Evolutionary conservation across 2,329 filamentous ascomycete species (phyloP).

Genomic region (Stenocarpella maydis): DNA sequence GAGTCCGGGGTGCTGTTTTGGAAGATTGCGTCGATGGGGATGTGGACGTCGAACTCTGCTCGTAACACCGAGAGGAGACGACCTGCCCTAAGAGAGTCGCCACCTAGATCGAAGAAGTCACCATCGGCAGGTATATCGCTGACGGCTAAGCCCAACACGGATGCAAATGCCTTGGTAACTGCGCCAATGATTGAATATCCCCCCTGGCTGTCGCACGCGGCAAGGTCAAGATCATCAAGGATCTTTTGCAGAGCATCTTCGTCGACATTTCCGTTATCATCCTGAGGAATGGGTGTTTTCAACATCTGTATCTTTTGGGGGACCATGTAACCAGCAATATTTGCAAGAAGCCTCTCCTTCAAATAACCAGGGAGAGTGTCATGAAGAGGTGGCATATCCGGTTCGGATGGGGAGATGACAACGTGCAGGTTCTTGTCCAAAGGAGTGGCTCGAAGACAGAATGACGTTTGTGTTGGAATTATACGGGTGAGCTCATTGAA

Average conservation of each 20-base stretch:
- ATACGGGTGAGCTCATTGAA: conserved; percentile 30
- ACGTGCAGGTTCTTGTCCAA: conserved; percentile 31
- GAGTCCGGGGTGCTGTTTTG: conserved; percentile 54
- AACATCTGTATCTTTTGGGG: conserved; percentile 49
- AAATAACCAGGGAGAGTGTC: conserved; percentile 23
- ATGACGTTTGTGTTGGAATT: conserved; percentile 31
- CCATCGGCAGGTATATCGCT: conserved; percentile 50
- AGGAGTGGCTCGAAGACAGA: conserved; percentile 38
- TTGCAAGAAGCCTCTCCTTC: conserved; percentile 34
- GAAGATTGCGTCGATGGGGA: conserved; percentile 62
- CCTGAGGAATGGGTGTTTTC: conserved; percentile 45
- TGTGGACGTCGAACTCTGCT: conserved; percentile 54
- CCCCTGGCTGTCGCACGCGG: conserved; percentile 32
- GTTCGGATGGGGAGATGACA: conserved; percentile 9
- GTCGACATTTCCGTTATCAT: conserved; percentile 39
- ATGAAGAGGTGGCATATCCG: conserved; percentile 9
- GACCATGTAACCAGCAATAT: conserved; percentile 46
- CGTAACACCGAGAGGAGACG: conserved; percentile 59
- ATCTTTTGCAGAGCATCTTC: conserved; percentile 4
- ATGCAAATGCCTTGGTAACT: conserved; percentile 55
- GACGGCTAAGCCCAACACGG: conserved; percentile 51
- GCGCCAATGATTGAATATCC: conserved; percentile 44
- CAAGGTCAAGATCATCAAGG: conserved; percentile 9
- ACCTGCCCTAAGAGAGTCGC: conserved; percentile 63
- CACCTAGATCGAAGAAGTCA: conserved; percentile 62